These are phyloP conservation scores for Kitagawia praeruptora DNA, from an alignment of 129 eudicot genomes.

Conservation along the genomic window DNA sequence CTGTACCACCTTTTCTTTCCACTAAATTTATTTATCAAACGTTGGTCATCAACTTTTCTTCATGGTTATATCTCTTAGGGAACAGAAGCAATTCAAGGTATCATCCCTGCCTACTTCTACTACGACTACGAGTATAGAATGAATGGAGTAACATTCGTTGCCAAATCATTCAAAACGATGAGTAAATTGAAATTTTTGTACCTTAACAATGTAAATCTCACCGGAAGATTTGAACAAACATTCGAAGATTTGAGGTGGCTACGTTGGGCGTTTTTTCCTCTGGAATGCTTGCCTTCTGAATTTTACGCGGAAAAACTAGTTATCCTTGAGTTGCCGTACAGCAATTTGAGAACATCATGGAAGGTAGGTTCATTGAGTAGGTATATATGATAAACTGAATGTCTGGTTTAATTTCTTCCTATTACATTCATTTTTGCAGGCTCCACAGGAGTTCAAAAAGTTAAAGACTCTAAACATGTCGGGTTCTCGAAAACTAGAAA, in stretches of 20 bases:
- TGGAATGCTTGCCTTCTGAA: background rate
- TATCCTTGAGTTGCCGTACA: background rate
- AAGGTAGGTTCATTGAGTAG: too few species aligned
- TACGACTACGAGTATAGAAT: rapidly evolving
- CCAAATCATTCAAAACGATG: background rate
- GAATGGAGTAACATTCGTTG: background rate
- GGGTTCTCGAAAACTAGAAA: background rate
- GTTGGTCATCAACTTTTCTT: background rate
- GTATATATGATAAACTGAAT: background rate
- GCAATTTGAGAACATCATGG: background rate
- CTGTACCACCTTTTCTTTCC: background rate
- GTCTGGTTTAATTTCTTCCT: too few species aligned
- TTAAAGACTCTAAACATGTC: slow-evolving; percentile 12
- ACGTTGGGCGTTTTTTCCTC: background rate
- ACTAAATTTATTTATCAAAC: too few species aligned
- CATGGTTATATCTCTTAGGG: background rate
- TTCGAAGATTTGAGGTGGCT: background rate
- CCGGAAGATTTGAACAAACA: background rate
- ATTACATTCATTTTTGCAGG: background rate
- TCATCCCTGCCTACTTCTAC: background rate
- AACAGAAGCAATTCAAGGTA: background rate
- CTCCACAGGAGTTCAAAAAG: background rate
- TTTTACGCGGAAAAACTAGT: background rate
- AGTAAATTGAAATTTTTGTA: background rate
- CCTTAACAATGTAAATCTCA: background rate